Conservation (phyloP, 1,284 basidiomycete species). For the Papiliotrema flavescens region DNA sequence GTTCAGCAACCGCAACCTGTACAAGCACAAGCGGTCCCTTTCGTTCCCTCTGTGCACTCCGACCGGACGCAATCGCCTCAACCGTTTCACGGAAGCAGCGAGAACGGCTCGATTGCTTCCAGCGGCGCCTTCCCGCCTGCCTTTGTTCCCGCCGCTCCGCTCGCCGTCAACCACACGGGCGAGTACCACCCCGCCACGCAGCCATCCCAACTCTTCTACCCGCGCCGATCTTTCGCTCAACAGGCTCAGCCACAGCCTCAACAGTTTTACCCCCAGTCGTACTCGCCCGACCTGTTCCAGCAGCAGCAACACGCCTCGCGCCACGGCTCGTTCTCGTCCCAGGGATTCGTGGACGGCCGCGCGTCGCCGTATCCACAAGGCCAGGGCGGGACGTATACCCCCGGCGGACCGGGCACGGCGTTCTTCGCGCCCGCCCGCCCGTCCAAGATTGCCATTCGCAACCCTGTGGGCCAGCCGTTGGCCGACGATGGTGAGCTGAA, state of each 20-base stretch:
- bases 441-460: conserved; percentile 30
- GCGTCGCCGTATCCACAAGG: conserved; percentile 30
- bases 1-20: conserved; percentile 5
- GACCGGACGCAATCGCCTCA: conserved; percentile 5
- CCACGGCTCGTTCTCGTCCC: conserved; percentile 1
- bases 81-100: conserved; percentile 21
- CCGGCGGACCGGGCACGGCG: not conserved
- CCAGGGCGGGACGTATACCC: not conserved
- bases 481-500: not conserved
- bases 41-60: not conserved
- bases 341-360: conserved; percentile 5
- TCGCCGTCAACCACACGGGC: conserved; percentile 67
- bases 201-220: conserved; percentile 3
- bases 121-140: conserved; percentile 1
- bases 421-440: conserved; percentile 34
- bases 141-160: conserved; percentile 56
- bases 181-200: conserved; percentile 66
- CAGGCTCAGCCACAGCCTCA: conserved; percentile 2
- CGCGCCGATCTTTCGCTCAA: not conserved
- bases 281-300: conserved; percentile 9
- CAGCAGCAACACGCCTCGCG: not conserved
- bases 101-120: conserved; percentile 31
- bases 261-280: conserved; percentile 9
- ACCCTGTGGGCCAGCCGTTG: not conserved
- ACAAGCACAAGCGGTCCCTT: conserved; percentile 3